Base-by-base conservation (phyloP, 2,329 filamentous ascomycete genomes). In the Dothistroma pini region DNA sequence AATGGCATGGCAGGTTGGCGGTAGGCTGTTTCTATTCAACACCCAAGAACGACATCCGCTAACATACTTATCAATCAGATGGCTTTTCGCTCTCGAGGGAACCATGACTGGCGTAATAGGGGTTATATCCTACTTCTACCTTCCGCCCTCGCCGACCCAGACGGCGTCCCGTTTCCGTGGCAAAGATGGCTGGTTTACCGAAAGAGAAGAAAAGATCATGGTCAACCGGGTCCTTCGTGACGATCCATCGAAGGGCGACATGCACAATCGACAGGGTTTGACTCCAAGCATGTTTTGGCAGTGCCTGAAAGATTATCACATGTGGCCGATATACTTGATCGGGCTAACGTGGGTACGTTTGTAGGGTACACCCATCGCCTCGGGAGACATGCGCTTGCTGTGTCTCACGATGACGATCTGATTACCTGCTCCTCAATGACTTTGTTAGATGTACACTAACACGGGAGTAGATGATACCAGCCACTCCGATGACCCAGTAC, bases 191-290 rank as follows among this genome's bases (percentile, higher is more conserved):
- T 88, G 84, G 83, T 88, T 88, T 71, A 82, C 69, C 2, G 83
- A 86, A 50, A 79, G 79, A 1, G 86, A 87, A 61, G 84, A 88
- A 67, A 77, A 77, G 56, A 88, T 89, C 67, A 82, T 88, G 67
- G 84, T 88, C 19, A 88, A 88, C 66, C 78, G 86, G 0, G 76
- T 85, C 14, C 75, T 86, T 1, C 81, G 86, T 1, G 86, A 89
- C 51, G 86, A 87, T 68, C 84, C 84, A 0, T 79, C 78, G 52
- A 86, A 86, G 64, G 83, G 83, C n/a, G 80, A 79, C 63, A 85
- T 85, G 83, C 83, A 85, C 70, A 86, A 85, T 63, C 76, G 83
- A 9, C 81, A 86, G 68, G 80, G 56, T 0, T 71, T 86, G 5
- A 79, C 76, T 0, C 71, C 76, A 0, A 71, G 66, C 19, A 79